Evolutionary conservation across 1,284 basidiomycete genomes (phyloP).

Genomic region (Earliella scabrosa): DNA sequence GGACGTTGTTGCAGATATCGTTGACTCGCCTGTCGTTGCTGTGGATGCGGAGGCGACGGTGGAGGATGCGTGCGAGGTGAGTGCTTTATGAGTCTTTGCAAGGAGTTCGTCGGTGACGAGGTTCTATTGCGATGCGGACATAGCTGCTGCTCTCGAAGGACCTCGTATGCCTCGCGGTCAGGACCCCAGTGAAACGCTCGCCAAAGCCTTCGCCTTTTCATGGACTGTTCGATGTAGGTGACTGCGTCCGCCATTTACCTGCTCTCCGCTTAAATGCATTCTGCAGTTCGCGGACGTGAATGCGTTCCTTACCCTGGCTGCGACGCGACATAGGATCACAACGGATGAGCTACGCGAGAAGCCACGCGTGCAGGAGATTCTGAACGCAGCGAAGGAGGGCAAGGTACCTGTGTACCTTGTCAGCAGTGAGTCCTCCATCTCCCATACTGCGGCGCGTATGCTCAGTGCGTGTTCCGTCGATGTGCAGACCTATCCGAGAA

Average conservation of each 20-base stretch:
- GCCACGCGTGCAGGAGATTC: conserved; percentile 64
- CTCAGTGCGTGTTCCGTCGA: too few relatives aligned
- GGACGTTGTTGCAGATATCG: conserved; percentile 50
- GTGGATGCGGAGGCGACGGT: conserved; percentile 72
- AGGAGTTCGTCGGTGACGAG: too few relatives aligned
- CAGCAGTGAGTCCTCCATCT: conserved; percentile 58
- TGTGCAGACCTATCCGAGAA: conserved; percentile 76
- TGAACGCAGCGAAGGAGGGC: conserved; percentile 72
- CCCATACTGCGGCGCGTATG: too few relatives aligned
- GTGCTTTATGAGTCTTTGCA: conserved; percentile 31
- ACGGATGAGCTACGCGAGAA: conserved; percentile 62
- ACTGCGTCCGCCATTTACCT: too few relatives aligned
- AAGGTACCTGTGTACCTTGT: conserved; percentile 73
- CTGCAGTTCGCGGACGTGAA: conserved; percentile 79
- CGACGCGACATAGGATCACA: conserved; percentile 69
- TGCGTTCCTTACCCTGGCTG: conserved; percentile 78
- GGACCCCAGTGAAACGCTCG: conserved; percentile 38
- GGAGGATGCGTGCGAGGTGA: conserved; percentile 79
- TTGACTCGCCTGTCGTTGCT: conserved; percentile 64
- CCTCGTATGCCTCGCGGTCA: conserved; percentile 66
- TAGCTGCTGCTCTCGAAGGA: conserved; percentile 41
- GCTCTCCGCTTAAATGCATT: background rate
- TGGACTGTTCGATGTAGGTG: conserved; percentile 76
- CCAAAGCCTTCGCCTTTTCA: conserved; percentile 42
- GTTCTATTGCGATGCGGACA: too few relatives aligned